Base-by-base conservation (phyloP, 2,329 filamentous ascomycete species). In the Penicillium sp. region DNA sequence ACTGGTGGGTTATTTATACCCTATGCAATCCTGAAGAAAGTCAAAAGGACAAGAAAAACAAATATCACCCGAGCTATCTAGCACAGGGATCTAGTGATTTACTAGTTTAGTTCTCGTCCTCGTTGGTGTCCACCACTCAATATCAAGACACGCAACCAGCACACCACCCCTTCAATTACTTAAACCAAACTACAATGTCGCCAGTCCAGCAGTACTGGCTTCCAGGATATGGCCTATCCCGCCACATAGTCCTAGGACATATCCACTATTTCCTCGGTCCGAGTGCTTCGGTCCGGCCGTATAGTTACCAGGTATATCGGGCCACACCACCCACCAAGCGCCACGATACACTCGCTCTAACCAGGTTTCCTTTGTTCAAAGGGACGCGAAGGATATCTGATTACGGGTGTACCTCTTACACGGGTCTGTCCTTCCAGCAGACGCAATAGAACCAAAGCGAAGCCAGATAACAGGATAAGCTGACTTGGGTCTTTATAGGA, bases 241-340 rank as follows among this genome's bases (percentile, higher is more conserved):
- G 79, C 42, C 78, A 80, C 57, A 76, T 81, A 54, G 77, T 81
- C 45, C 70, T 81, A 47, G 75, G 77, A 43, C 76, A 80, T 48
- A 78, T 81, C 49, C 78, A 80, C 56, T 80, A 77, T 60, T 79
- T 80, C 58, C 73, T 81, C 26, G 79, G 79, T 11, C 79, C 78
- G 42, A 74, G 74, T 55, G 77, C 78, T 54, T 76, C 76, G 9
- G 78, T 76, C 35, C 71, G 79, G 57, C 79, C 79, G 39, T 81
- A 77, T 62, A 77, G 72, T 51, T 79, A 80, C 59, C 78, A 80
- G 71, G 78, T 78, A 77, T 60, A 62, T 60, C 37, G 29, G 33
- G 31, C 43, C 35, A 43, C n/a, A 46, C 39, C 43, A 52, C 52
- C 52, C 48, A 29, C 37, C 48, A 25, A 25, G 5, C 51, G 43